Evolutionary conservation across 192 early-diverging fungal species (phyloP), one percentile per base, ranked within the genome.

Genomic region (Linderina pennispora): DNA sequence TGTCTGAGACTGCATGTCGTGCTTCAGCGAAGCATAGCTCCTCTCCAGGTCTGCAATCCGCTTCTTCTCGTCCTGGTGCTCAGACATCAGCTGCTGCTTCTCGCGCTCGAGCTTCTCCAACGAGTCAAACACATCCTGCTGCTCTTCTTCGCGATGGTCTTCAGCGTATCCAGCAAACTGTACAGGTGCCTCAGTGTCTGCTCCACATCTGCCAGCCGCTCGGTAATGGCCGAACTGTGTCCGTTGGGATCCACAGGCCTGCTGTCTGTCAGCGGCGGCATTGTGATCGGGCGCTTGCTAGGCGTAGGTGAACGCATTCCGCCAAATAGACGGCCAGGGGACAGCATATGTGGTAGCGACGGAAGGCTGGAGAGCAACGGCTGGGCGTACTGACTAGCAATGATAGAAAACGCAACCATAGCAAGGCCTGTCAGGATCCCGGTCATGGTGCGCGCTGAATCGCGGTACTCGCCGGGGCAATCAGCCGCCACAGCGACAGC

Each of bases 41-140:
- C 56, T 54, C 55, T 71, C 67, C 5, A 71, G 56, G 17, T 36
- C 43, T 40, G 63, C 61, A 24, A 71, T 55, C 35, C 67, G 67
- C 55, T 62, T 36, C 41, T 71, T 62, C 37, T 71, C 67, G 33
- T 8, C 67, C 52, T 17, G 48, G 53, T 14, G 26, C 33, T 26
- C 58, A 52, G 2, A 59, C 14, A 26, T 31, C 6, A 71, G 52
- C 6, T 43, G 34, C 23, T 53, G 61, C 20, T 51, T 55, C 42
- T 71, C 67, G 13, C 49, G 55, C 33, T 71, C 59, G 21, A 71
- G 37, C 28, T 49, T 41, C 44, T 58, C 50, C 14, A 71, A 48
- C 17, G 67, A 38, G 14, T 64, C 67, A 38, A 60, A 61, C 21
- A 55, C 55, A 9, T 71, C 67, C 3, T 50, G 42, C 13, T 52